A percentile compares a stretch with the other conserved stretches of the same genome.
These are phyloP conservation scores for Tuber melanosporum DNA, from an alignment of 495 filamentous ascomycete species.

Conservation along the genomic window DNA sequence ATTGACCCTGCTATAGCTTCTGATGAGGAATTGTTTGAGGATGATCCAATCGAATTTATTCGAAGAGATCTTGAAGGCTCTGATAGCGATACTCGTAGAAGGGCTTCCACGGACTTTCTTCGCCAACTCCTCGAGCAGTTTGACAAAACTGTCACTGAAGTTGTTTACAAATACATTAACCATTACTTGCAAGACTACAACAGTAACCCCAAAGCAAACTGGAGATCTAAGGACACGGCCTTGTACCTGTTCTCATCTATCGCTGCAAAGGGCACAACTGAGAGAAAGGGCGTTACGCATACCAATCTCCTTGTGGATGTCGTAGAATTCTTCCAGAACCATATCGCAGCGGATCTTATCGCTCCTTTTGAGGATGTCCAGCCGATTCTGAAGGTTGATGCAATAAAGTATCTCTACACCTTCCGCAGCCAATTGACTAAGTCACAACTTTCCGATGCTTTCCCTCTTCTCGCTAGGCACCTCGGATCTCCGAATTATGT, in stretches of 20 bases:
- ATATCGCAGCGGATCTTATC: conserved; percentile 78
- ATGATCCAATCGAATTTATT: conserved; percentile 98
- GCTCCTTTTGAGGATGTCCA: conserved; percentile 55
- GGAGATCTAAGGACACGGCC: conserved; percentile 96
- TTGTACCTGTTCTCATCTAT: conserved; percentile 92
- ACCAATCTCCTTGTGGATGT: conserved; percentile 78
- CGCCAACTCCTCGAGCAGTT: conserved; percentile 80
- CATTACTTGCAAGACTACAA: conserved; percentile 66
- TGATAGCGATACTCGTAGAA: conserved; percentile 82
- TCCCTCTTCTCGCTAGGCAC: conserved; percentile 84
- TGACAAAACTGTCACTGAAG: conserved; percentile 70
- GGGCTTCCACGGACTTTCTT: conserved; percentile 90
- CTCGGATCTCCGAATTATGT: conserved; percentile 82
- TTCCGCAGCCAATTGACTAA: conserved; percentile 87
- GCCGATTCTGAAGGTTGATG: conserved; percentile 89
- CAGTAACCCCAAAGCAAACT: conserved; percentile 63
- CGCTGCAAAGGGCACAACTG: conserved; percentile 81
- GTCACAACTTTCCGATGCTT: conserved; percentile 77
- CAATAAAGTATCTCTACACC: conserved; percentile 91
- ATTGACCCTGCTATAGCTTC: conserved; percentile 51
- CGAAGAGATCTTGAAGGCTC: conserved; percentile 91
- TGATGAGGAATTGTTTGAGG: conserved; percentile 92
- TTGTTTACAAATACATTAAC: conserved; percentile 74
- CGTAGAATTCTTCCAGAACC: conserved; percentile 82
- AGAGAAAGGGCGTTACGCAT: conserved; percentile 78